phyloP scores from a whole-genome alignment of 306 rosid species.

The Cicer yamashitae region DNA sequence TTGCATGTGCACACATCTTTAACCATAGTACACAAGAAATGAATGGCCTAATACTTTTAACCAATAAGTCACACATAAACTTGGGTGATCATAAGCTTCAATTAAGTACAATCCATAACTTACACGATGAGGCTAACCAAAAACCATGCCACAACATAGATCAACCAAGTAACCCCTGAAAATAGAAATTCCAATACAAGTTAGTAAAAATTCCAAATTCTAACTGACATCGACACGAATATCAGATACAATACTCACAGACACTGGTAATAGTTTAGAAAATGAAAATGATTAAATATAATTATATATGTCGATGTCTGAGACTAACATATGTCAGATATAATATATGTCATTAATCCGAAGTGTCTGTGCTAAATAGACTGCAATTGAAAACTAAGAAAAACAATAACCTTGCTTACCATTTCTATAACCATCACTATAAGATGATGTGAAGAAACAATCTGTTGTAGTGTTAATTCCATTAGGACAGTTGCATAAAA shows the following conservation, averaged over 20 bases:
- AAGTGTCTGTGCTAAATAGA: not conserved
- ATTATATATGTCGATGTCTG: not conserved
- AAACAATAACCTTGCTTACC: constrained; percentile 50
- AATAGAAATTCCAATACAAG: constrained; percentile 34
- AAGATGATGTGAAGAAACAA: constrained; percentile 65
- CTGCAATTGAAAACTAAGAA: not conserved
- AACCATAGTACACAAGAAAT: constrained; percentile 18
- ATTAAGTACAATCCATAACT: constrained; percentile 37
- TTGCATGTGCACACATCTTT: constrained; percentile 43
- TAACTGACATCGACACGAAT: not conserved
- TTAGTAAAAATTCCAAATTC: not conserved
- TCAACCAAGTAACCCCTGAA: constrained; percentile 61
- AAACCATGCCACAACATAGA: constrained; percentile 48
- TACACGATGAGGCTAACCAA: constrained; percentile 42
- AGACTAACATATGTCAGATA: not conserved
- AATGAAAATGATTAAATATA: not conserved
- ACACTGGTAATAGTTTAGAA: not conserved
- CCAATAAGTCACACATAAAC: constrained; percentile 12
- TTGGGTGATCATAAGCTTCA: constrained; percentile 5
- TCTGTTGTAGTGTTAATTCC: constrained; percentile 71
- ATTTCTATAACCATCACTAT: constrained; percentile 52
- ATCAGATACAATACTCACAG: not conserved
- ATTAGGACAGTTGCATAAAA: constrained; percentile 75
- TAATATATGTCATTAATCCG: too few species aligned
- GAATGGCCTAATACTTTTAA: constrained; percentile 35